Conservation (phyloP, 768 basidiomycete species). For the Paxillus involutus region DNA sequence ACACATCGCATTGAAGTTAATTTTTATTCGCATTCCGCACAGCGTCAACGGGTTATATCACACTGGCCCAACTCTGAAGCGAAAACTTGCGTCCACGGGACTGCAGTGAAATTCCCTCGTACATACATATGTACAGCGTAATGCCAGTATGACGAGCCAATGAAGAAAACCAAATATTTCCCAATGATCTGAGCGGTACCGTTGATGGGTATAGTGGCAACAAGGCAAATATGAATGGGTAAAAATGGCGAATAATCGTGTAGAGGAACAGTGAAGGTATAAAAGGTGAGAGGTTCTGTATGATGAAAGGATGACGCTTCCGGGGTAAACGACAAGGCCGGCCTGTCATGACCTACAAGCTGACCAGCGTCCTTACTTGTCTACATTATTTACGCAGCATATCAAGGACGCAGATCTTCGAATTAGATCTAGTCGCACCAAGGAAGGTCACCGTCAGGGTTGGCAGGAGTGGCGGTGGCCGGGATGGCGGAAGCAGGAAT, state of each 20-base stretch:
- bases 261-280: constrained; percentile 3
- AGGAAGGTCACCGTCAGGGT: constrained; percentile 43
- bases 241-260: background rate
- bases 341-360: constrained; percentile 21
- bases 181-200: background rate
- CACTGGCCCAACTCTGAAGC: background rate
- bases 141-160: constrained; percentile 16
- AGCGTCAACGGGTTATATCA: no score
- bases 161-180: constrained; percentile 3
- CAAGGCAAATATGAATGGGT: constrained; percentile 5
- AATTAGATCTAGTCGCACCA: constrained; percentile 46
- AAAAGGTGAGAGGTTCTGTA: background rate
- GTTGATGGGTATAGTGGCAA: constrained; percentile 27
- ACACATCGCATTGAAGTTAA: no score
- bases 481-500: constrained; percentile 30
- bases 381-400: background rate
- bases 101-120: constrained; percentile 14
- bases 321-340: constrained; percentile 25
- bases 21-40: no score
- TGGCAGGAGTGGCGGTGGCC: constrained; percentile 26
- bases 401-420: background rate
- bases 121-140: constrained; percentile 16
- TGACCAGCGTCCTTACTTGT: constrained; percentile 1
- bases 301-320: background rate
- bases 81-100: constrained; percentile 15